Conservation (phyloP, 768 basidiomycete species). For the Inosperma sp. region DNA sequence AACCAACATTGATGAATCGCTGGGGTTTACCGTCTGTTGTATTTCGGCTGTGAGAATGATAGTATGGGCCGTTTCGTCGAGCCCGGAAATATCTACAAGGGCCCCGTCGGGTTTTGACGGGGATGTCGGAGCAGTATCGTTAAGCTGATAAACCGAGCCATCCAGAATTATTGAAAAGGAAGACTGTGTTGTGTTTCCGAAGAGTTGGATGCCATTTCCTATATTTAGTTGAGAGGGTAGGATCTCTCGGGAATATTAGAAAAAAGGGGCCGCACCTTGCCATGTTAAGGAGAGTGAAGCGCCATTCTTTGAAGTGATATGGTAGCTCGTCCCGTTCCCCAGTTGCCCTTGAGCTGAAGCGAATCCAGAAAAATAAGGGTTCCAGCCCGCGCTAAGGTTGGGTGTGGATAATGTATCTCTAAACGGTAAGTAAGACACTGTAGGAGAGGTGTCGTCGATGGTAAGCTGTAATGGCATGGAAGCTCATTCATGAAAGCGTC, state of each 20-base stretch:
- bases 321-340: conserved; percentile 54
- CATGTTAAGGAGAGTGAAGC: conserved; percentile 54
- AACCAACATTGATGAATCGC: conserved; percentile 37
- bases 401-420: conserved; percentile 48
- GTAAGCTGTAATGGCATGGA: conserved; percentile 37
- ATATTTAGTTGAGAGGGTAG: conserved; percentile 7
- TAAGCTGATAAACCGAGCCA: conserved; percentile 26
- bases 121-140: conserved; percentile 16
- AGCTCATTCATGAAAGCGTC: conserved; percentile 14
- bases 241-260: not conserved
- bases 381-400: conserved; percentile 59
- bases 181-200: conserved; percentile 46
- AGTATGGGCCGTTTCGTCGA: conserved; percentile 48
- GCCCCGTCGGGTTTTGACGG: conserved; percentile 31
- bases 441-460: conserved; percentile 66
- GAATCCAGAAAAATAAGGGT: conserved; percentile 52
- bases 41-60: conserved; percentile 50
- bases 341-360: conserved; percentile 35
- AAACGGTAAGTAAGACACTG: conserved; percentile 57
- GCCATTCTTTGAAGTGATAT: conserved; percentile 57
- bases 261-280: conserved; percentile 46
- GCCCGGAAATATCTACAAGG: conserved; percentile 46
- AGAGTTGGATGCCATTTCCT: conserved; percentile 64
- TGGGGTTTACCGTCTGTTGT: conserved; percentile 19
- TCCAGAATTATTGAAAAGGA: conserved; percentile 52